Conservation (phyloP, 1,284 basidiomycete genomes). For the Lentinula novae-zelandiae region DNA sequence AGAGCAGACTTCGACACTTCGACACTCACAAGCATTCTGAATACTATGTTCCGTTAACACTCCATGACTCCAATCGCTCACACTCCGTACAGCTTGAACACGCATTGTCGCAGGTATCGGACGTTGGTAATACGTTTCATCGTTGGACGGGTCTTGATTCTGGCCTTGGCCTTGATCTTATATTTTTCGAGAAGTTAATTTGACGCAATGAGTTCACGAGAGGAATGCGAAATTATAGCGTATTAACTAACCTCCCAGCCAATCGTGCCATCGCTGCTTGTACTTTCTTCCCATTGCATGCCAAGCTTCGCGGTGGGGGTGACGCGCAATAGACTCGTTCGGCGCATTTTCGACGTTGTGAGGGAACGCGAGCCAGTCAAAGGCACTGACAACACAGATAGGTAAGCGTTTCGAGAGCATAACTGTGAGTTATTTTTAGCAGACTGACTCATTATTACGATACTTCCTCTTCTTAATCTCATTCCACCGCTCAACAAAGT, state of each 20-base stretch:
- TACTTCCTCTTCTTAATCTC: conserved; percentile 83
- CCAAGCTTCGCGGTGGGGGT: conserved; percentile 70
- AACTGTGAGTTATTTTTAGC: neutral
- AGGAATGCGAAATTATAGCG: neutral
- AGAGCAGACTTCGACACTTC: neutral
- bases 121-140: conserved; percentile 29
- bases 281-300: conserved; percentile 54
- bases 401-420: neutral
- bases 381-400: conserved; percentile 22
- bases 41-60: conserved; percentile 83
- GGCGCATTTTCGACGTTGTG: conserved; percentile 60
- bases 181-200: no score
- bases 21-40: conserved; percentile 76
- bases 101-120: conserved; percentile 49
- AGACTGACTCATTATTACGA: conserved; percentile 44
- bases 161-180: neutral
- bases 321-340: conserved; percentile 63
- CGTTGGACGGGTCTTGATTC: conserved; percentile 10
- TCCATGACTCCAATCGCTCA: conserved; percentile 90
- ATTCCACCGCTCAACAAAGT: conserved; percentile 89
- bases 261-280: conserved; percentile 52
- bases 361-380: conserved; percentile 81
- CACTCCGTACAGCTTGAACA: conserved; percentile 80
- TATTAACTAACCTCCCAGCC: neutral
- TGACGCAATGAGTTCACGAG: no score